Conservation (phyloP, 129 eudicot genomes). For the Artemisia tridentata region DNA sequence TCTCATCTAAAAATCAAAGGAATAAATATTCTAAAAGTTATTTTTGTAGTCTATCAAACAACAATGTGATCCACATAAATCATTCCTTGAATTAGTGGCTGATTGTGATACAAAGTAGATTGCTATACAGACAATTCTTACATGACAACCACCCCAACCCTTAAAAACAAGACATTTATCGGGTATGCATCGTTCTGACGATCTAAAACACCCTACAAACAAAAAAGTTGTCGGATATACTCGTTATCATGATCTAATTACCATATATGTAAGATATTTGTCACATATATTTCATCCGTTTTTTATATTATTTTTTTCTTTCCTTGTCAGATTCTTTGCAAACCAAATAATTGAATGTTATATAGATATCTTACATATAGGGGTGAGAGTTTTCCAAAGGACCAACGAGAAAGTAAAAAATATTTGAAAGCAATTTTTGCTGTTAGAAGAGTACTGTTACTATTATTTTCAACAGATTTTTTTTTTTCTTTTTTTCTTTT, state of each 20-base stretch:
- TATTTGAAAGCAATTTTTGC: too few species aligned
- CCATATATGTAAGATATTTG: slow-evolving; percentile 6
- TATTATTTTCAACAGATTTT: too few species aligned
- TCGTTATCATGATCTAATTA: slow-evolving; percentile 1
- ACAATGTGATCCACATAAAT: neutral
- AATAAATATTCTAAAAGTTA: too few species aligned
- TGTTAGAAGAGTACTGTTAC: too few species aligned
- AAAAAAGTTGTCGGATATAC: slow-evolving; percentile 10
- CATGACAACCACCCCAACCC: neutral
- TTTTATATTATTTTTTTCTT: too few species aligned
- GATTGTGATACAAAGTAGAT: neutral
- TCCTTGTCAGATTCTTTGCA: too few species aligned
- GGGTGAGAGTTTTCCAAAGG: slow-evolving; percentile 6
- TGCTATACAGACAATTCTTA: slow-evolving; percentile 3
- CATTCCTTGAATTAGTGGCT: neutral
- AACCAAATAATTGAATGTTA: too few species aligned
- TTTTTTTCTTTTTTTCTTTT: too few species aligned
- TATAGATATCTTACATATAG: too few species aligned
- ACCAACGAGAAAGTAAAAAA: neutral
- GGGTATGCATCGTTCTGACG: neutral
- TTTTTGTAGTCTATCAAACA: neutral
- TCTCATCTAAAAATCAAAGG: too few species aligned
- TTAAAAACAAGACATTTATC: slow-evolving; percentile 21
- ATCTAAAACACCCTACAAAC: neutral
- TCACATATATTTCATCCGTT: neutral